phyloP scores from a whole-genome alignment of 345 rosid species.

The Corymbia maculata region DNA sequence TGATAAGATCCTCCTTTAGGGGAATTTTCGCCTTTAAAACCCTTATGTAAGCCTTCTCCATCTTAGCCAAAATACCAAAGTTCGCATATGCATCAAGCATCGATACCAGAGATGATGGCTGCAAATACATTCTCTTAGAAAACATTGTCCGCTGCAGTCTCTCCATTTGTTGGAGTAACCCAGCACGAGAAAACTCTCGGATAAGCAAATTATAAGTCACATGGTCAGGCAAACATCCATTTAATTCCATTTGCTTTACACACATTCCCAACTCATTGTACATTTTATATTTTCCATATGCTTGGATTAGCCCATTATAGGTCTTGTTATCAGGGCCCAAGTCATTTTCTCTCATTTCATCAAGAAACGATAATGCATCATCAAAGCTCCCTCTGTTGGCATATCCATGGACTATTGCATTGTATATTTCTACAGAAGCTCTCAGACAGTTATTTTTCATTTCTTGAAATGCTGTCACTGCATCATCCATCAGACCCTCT shows the following conservation, averaged over 20 bases:
- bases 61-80: conserved; percentile 44
- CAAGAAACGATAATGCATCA: conserved; percentile 31
- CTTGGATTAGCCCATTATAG: conserved; percentile 45
- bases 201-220: conserved; percentile 61
- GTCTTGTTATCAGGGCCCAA: conserved; percentile 31
- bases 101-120: conserved; percentile 34
- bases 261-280: conserved; percentile 56
- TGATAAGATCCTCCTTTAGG: conserved; percentile 38
- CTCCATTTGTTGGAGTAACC: conserved; percentile 62
- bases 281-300: conserved; percentile 44
- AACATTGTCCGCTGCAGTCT: conserved; percentile 19
- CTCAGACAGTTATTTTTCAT: conserved; percentile 30
- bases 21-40: conserved; percentile 10
- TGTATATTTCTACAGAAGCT: conserved; percentile 38
- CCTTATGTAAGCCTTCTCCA: conserved; percentile 42
- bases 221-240: conserved; percentile 39
- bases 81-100: conserved; percentile 60
- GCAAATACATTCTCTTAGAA: conserved; percentile 40
- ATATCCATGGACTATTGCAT: conserved; percentile 41
- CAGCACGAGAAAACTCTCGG: conserved; percentile 42
- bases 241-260: conserved; percentile 45
- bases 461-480: conserved; percentile 23
- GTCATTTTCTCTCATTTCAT: conserved; percentile 31
- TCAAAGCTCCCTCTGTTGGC: conserved; percentile 34
- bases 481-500: conserved; percentile 34